Evolutionary conservation across 2,329 filamentous ascomycete species (phyloP).

Genomic region (Helotiales sp.): DNA sequence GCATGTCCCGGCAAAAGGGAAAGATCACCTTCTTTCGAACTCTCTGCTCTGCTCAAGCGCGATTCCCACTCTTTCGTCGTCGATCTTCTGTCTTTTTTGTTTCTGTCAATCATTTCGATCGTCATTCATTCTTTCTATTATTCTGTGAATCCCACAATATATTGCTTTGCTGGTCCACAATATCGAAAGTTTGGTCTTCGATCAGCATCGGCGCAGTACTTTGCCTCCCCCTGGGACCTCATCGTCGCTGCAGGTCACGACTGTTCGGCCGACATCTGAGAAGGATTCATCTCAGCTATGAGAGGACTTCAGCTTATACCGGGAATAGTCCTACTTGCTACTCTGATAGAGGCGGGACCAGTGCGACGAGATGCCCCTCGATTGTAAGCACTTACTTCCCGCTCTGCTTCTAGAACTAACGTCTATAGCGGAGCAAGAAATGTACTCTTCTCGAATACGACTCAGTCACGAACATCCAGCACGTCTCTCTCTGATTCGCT

Average conservation of each 20-base stretch:
- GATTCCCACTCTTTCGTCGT: constrained; percentile 5
- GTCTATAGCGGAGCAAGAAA: constrained; percentile 11
- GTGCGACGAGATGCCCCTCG: constrained; percentile 16
- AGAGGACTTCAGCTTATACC: constrained; percentile 17
- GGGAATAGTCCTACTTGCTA: constrained; percentile 14
- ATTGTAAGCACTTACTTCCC: constrained; percentile 16
- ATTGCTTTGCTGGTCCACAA: not conserved
- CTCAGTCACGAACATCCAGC: constrained; percentile 1
- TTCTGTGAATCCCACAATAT: not conserved
- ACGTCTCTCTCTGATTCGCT: not conserved
- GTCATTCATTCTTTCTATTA: constrained; percentile 11
- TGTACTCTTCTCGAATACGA: constrained; percentile 18
- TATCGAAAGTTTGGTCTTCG: not conserved
- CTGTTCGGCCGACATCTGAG: not conserved
- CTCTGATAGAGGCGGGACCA: constrained; percentile 24
- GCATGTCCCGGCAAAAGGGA: constrained; percentile 1
- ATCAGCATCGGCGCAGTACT: not conserved
- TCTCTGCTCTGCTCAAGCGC: constrained; percentile 10
- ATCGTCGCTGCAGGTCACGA: not conserved
- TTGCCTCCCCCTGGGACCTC: not conserved
- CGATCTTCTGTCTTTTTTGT: constrained; percentile 14
- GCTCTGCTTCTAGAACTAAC: not conserved
- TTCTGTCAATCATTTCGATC: constrained; percentile 8
- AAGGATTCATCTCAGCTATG: constrained; percentile 11
- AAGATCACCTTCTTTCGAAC: not conserved